phyloP scores from a whole-genome alignment of 768 basidiomycete species.

The Tylopilus subfusipes region DNA sequence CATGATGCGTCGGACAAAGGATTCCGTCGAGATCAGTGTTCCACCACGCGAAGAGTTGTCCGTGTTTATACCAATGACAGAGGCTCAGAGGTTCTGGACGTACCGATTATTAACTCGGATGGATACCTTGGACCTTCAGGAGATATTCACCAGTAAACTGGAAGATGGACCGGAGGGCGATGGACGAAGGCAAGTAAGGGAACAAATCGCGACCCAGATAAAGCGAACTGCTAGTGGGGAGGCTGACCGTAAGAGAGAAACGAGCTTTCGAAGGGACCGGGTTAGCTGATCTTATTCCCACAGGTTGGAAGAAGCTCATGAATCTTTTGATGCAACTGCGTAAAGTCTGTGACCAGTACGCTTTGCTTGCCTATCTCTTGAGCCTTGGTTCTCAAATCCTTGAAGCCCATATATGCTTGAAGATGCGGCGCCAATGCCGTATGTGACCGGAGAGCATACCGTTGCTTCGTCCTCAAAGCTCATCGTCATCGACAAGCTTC shows the following conservation, averaged over 20 bases:
- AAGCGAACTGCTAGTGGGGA: conserved; percentile 29
- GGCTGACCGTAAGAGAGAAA: conserved; percentile 28
- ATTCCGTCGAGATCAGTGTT: conserved; percentile 44
- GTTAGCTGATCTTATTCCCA: background rate
- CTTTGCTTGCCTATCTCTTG: background rate
- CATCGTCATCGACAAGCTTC: conserved; percentile 55
- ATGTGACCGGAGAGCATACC: conserved; percentile 51
- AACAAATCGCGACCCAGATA: conserved; percentile 39
- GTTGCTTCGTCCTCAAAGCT: conserved; percentile 56
- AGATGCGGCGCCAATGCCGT: conserved; percentile 48
- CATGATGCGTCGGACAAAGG: conserved; percentile 63
- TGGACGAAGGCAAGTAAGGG: conserved; percentile 40
- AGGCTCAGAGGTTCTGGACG: conserved; percentile 62
- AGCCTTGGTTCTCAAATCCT: conserved; percentile 1
- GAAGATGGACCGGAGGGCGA: conserved; percentile 31
- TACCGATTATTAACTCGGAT: conserved; percentile 51
- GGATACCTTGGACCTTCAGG: conserved; percentile 44
- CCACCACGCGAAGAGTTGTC: conserved; percentile 58
- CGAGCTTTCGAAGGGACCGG: background rate
- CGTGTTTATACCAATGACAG: conserved; percentile 54
- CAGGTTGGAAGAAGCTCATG: conserved; percentile 56
- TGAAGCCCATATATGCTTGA: conserved; percentile 51
- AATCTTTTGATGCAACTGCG: conserved; percentile 71
- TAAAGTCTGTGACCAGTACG: conserved; percentile 67
- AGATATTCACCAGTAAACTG: conserved; percentile 41